Evolutionary conservation across 345 rosid species (phyloP), one percentile per base, ranked within the genome.

Genomic region (Populus simonii): DNA sequence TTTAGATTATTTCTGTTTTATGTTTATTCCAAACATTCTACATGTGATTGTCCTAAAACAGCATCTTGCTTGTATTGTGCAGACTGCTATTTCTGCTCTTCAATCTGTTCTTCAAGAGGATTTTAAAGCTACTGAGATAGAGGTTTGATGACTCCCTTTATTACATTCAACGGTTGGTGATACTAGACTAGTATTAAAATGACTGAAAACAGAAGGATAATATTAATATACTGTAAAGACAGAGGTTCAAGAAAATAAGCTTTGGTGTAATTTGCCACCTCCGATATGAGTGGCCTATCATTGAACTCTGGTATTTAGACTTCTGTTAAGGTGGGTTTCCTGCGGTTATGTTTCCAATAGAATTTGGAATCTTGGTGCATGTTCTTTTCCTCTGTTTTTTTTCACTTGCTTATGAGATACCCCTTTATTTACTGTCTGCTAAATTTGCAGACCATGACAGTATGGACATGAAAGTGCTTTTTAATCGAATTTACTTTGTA

Each of bases 101-200:
- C 95, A 92, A 77, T 88, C 97, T 51, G 95, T 91, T 84, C 97
- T 92, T 55, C 97, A 92, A 75, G 95, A 92, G 86, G 97, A 92
- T 83, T 91, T 92, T 88, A 92, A 92, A 88, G 95, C 97, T 23
- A 92, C 92, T 76, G 97, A 92, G 83, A 92, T 92, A 79, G 97
- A 92, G 97, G 95, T 92, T 38, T 70, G 29, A 29, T 31, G n/a
- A 31, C 47, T 38, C 36, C 11, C 47, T 65, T 68, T 38, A 15
- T 35, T 27, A 20, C 22, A 2, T 59, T 67, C 23, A 66, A 35
- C 27, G 23, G 57, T 62, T 61, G 17, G 17, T 15, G 18, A 47
- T 47, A 47, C 25, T 13, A 25, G 22, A 43, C 12, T 18, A 25
- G 25, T 12, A n/a, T 67, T 17, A 53, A 17, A 65, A 75, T 75